A percentile compares a stretch with the other conserved stretches of the same genome.
Conservation (phyloP, 108 stramenopile species). For the Fistulifera pelliculosa region DNA sequence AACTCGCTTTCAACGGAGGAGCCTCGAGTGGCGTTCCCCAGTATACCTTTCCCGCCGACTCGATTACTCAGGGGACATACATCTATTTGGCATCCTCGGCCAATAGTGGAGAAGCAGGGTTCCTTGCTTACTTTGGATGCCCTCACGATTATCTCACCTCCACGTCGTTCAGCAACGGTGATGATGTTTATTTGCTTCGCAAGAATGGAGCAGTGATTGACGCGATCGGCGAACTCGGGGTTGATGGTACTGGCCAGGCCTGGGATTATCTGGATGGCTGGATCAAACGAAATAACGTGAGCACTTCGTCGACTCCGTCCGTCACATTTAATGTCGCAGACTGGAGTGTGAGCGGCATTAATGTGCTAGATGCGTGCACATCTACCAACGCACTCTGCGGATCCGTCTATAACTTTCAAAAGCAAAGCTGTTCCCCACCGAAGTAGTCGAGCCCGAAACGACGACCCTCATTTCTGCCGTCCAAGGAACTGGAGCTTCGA, state of each 20-base stretch:
- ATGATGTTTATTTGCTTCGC: slow-evolving; percentile 26
- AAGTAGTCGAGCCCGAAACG: no score
- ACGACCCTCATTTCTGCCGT: neutral
- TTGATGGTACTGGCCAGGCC: neutral
- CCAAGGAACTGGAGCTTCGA: neutral
- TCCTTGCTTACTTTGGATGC: slow-evolving; percentile 15
- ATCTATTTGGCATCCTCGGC: slow-evolving; percentile 12
- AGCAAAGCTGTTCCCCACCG: no score
- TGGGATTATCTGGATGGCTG: slow-evolving; percentile 26
- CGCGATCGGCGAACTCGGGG: slow-evolving; percentile 14
- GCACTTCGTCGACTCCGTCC: neutral
- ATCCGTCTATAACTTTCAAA: neutral
- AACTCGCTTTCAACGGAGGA: slow-evolving; percentile 21
- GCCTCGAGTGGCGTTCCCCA: slow-evolving; percentile 5
- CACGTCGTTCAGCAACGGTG: slow-evolving; percentile 12
- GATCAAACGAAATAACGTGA: neutral
- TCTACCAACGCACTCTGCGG: neutral
- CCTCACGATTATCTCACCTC: slow-evolving; percentile 12
- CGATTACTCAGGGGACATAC: slow-evolving; percentile 13
- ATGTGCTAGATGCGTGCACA: neutral
- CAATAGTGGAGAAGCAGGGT: neutral
- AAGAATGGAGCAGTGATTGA: slow-evolving; percentile 21
- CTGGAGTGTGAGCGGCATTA: neutral
- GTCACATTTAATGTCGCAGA: neutral
- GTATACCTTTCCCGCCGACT: slow-evolving; percentile 16